phyloP scores from a whole-genome alignment of 148 eudicot species.

The Drosera capensis region DNA sequence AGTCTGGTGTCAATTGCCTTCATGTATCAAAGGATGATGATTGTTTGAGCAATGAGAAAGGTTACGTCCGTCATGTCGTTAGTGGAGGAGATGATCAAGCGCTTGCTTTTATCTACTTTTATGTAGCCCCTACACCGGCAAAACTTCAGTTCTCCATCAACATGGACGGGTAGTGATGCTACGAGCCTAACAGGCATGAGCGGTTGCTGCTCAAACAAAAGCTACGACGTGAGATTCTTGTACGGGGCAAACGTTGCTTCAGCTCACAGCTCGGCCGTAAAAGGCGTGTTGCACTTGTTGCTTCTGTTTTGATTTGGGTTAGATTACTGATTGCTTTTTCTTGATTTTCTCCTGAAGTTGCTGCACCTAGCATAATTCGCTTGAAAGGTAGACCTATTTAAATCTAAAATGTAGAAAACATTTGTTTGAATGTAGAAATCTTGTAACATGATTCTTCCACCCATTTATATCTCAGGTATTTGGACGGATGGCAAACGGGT shows the following conservation, averaged over 20 bases:
- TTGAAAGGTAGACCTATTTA: too few relatives aligned
- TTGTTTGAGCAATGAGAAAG: conserved; percentile 11
- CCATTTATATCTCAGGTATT: conserved; percentile 56
- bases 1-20: conserved; percentile 92
- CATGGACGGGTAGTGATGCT: conserved; percentile 6
- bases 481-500: conserved; percentile 90
- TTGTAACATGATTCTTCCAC: too few relatives aligned
- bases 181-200: conserved; percentile 5
- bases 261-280: conserved; percentile 90
- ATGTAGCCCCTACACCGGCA: conserved; percentile 20
- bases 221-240: conserved; percentile 24
- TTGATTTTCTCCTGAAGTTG: too few relatives aligned
- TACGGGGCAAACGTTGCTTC: conserved; percentile 36
- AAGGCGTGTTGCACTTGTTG: conserved; percentile 33
- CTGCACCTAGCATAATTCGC: too few relatives aligned
- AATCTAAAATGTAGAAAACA: too few relatives aligned
- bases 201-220: conserved; percentile 18
- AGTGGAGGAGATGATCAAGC: conserved; percentile 99
- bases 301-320: not conserved
- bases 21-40: conserved; percentile 25
- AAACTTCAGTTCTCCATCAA: conserved; percentile 9
- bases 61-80: conserved; percentile 22
- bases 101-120: conserved; percentile 40
- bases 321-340: not conserved
- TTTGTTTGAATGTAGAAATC: too few relatives aligned